Percentiles rank a stretch among this genome's conserved stretches.
These are phyloP conservation scores for Lichtheimia ramosa DNA, from an alignment of 371 early-diverging fungal species.

Conservation along the genomic window DNA sequence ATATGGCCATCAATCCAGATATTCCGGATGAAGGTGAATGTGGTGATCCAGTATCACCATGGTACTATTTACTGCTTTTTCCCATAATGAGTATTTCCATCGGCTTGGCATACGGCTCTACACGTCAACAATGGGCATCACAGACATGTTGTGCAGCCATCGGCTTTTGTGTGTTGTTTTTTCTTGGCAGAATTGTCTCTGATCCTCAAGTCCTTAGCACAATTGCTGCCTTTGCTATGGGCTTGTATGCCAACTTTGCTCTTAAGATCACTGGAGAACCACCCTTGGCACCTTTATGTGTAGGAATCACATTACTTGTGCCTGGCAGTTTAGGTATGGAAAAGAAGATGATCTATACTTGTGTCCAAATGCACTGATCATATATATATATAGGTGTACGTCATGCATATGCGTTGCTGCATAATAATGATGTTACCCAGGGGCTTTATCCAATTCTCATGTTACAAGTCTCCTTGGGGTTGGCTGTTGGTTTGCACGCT, in stretches of 20 bases:
- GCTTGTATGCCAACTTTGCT: conserved; percentile 41
- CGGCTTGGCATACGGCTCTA: conserved; percentile 39
- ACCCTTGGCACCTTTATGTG: conserved; percentile 41
- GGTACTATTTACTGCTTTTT: conserved; percentile 38
- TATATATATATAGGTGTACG: conserved; percentile 28
- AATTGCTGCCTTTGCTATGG: conserved; percentile 43
- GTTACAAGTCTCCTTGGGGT: conserved; percentile 38
- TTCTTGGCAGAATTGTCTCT: conserved; percentile 32
- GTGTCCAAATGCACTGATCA: background rate
- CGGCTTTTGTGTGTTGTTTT: conserved; percentile 38
- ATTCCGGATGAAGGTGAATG: conserved; percentile 24
- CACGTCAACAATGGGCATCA: conserved; percentile 37
- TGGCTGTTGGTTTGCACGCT: conserved; percentile 47
- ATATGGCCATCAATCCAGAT: conserved; percentile 23
- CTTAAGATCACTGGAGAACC: conserved; percentile 38
- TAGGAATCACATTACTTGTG: conserved; percentile 43
- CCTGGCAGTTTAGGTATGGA: conserved; percentile 48
- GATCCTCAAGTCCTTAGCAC: conserved; percentile 39
- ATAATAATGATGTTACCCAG: conserved; percentile 29
- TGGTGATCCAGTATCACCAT: conserved; percentile 25
- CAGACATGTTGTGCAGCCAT: conserved; percentile 31
- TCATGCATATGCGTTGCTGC: conserved; percentile 41
- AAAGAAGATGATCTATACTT: no score
- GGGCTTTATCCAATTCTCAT: conserved; percentile 39
- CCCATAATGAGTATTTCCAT: conserved; percentile 39